Evolutionary conservation across 768 basidiomycete species (phyloP), one percentile per base, ranked within the genome.

Genomic region (Tephrocybe sp.): DNA sequence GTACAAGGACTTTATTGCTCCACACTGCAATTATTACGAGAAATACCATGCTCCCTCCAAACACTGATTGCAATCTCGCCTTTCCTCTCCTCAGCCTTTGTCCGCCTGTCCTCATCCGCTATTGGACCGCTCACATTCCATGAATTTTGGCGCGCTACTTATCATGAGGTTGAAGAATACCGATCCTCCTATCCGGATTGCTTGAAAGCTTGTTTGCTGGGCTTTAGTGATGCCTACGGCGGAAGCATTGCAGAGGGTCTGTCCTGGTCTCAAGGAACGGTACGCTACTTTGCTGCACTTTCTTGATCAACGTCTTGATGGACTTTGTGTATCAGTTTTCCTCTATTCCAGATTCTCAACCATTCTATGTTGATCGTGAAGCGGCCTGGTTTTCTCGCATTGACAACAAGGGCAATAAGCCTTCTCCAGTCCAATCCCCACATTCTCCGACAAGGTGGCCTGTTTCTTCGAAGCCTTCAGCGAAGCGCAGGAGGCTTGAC

Each of bases 141-240:
- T 54, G 64, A 61, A 2, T 86, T 80, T 59, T 86, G 84, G 84
- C 70, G 69, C n/a, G 63, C 64, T 31, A 79, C 78, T 3, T 84
- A 80, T 57, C 74, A 79, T 27, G 64, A 64, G n/a, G 66, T 59
- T 29, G 61, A 62, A 22, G 65, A 73, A 25, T 69, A 75, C 23
- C 61, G 59, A 42, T 33, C 55, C 0, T 49, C 58, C 15, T 76
- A 78, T 49, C 79, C 83, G 42, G 65, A 64, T 10, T 76, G 72
- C 36, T 62, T 85, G 31, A 65, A 66, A 47, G 64, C 63, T 8
- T 77, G 73, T 45, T 62, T 85, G 19, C 61, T 67, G 48, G 76
- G 72, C 21, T 75, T 75, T 53, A 67, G 68, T 42, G 74, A 75
- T 42, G 71, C 73, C 12, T 78, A 68, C 40, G 79, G 74, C 11